These are phyloP conservation scores for Bruguiera sexangula DNA, from an alignment of 345 rosid species.

Conservation along the genomic window DNA sequence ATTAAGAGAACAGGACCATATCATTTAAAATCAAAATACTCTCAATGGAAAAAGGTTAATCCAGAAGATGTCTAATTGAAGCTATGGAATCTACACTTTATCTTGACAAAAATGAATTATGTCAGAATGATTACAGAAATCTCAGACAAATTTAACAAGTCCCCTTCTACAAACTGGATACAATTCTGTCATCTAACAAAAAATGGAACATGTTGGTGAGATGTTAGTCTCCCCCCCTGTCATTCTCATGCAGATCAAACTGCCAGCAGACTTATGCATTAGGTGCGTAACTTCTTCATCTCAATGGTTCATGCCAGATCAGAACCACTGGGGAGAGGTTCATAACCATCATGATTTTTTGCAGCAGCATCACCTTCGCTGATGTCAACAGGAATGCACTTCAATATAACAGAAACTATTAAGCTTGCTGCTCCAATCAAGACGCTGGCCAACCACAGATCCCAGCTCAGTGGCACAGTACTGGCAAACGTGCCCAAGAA, in stretches of 20 bases:
- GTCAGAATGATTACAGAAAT: too few relatives aligned
- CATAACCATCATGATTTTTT: slow-evolving; percentile 57
- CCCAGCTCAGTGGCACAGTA: slow-evolving; percentile 57
- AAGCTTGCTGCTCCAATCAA: slow-evolving; percentile 59
- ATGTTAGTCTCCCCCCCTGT: too few relatives aligned
- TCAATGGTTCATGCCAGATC: slow-evolving; percentile 34
- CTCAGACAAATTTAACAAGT: too few relatives aligned
- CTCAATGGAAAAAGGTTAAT: too few relatives aligned
- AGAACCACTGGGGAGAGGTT: slow-evolving; percentile 60
- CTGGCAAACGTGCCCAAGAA: slow-evolving; percentile 58
- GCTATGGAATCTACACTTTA: too few relatives aligned
- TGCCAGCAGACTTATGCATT: not conserved
- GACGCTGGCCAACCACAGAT: slow-evolving; percentile 52
- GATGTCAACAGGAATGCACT: slow-evolving; percentile 52
- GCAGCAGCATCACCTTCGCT: slow-evolving; percentile 9
- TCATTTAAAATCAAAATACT: too few relatives aligned
- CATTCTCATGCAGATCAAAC: not conserved
- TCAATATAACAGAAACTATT: slow-evolving; percentile 50
- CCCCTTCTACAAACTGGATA: too few relatives aligned
- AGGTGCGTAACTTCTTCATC: not conserved
- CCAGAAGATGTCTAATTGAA: too few relatives aligned
- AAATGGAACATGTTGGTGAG: too few relatives aligned
- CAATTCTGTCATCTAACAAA: too few relatives aligned
- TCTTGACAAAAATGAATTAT: too few relatives aligned
- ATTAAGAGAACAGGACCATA: too few relatives aligned